These are phyloP conservation scores for Thelonectria discophora DNA, from an alignment of 2,329 filamentous ascomycete genomes.

Conservation along the genomic window DNA sequence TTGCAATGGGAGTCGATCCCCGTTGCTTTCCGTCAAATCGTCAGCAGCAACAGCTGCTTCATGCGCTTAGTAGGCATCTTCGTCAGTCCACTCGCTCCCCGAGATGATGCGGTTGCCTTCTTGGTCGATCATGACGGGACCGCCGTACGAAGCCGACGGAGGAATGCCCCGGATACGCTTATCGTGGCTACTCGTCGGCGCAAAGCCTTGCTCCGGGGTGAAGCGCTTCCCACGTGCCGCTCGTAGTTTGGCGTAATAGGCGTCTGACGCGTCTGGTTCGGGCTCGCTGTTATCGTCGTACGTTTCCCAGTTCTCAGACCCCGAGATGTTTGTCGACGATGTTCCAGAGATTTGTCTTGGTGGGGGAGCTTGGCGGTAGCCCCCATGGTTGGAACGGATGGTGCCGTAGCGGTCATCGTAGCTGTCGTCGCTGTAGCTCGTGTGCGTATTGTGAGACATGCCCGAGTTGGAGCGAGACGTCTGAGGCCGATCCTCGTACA, in stretches of 20 bases:
- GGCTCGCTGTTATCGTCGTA: constrained; percentile 86
- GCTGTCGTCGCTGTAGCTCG: constrained; percentile 43
- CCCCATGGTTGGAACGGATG: constrained; percentile 48
- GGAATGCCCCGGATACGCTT: constrained; percentile 66
- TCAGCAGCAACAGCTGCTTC: background rate
- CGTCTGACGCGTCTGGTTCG: constrained; percentile 77
- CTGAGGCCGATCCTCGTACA: constrained; percentile 74
- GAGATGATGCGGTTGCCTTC: constrained; percentile 71
- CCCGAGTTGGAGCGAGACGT: constrained; percentile 52
- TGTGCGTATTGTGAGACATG: constrained; percentile 35
- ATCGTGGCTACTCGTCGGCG: constrained; percentile 53
- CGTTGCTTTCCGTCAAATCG: constrained; percentile 35
- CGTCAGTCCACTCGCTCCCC: constrained; percentile 73
- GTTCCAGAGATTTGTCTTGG: constrained; percentile 71
- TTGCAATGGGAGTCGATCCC: constrained; percentile 32
- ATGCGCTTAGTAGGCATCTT: constrained; percentile 63
- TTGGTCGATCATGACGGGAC: constrained; percentile 61
- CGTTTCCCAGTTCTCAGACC: constrained; percentile 97
- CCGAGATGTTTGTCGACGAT: constrained; percentile 80
- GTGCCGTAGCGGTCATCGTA: constrained; percentile 54
- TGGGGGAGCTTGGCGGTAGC: constrained; percentile 55
- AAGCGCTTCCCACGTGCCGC: constrained; percentile 73
- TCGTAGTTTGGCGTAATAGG: constrained; percentile 81
- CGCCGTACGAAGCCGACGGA: constrained; percentile 56
- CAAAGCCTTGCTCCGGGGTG: constrained; percentile 58